phyloP scores from a whole-genome alignment of 768 basidiomycete species.

The Pholiota conissans region DNA sequence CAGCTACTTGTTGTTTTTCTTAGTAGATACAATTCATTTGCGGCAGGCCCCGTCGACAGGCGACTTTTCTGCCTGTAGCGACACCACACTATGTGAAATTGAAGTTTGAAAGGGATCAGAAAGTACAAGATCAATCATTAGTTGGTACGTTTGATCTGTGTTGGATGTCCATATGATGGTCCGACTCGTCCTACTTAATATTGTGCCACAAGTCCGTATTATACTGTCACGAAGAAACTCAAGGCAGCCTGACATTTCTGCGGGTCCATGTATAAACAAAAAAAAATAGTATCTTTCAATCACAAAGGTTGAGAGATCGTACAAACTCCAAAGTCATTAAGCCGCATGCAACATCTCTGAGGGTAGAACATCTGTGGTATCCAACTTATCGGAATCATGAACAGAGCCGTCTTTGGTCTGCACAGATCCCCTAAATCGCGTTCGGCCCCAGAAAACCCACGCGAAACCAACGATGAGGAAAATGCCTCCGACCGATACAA shows the following conservation, averaged over 20 bases:
- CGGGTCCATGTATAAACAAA: too few species aligned
- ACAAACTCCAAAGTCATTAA: not conserved
- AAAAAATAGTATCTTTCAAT: too few species aligned
- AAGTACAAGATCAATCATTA: not conserved
- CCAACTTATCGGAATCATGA: not conserved
- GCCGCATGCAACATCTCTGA: not conserved
- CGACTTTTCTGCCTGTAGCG: not conserved
- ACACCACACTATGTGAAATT: not conserved
- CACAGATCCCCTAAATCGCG: constrained; percentile 44
- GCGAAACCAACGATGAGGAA: constrained; percentile 42
- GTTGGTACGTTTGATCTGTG: not conserved
- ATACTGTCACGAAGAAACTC: too few species aligned
- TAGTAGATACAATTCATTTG: not conserved
- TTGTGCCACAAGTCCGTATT: too few species aligned
- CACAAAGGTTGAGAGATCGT: too few species aligned
- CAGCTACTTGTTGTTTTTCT: not conserved
- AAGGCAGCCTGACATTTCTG: too few species aligned
- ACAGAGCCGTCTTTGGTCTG: constrained; percentile 29
- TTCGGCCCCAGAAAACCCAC: constrained; percentile 50
- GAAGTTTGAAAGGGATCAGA: not conserved
- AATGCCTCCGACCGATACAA: constrained; percentile 51
- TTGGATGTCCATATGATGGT: too few species aligned
- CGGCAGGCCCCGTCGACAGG: not conserved
- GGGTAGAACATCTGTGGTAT: not conserved
- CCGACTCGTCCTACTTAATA: too few species aligned